phyloP scores from a whole-genome alignment of 2,329 filamentous ascomycete species.

The Exophiala lecanii-corni region DNA sequence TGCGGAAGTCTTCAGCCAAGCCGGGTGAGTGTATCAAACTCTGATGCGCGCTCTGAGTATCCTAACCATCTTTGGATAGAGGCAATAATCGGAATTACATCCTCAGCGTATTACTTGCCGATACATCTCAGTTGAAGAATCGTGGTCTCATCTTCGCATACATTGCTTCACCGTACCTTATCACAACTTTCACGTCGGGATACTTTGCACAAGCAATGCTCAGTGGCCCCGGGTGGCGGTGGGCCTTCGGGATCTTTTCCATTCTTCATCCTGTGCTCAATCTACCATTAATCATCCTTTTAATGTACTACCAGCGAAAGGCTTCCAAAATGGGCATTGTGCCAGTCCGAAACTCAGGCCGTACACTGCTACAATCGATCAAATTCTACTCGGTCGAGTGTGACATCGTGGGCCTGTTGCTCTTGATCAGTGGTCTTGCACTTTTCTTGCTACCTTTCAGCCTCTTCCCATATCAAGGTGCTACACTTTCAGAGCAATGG shows the following conservation, averaged over 20 bases:
- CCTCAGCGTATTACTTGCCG: constrained; percentile 28
- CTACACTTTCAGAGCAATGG: constrained; percentile 33
- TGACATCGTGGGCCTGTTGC: constrained; percentile 56
- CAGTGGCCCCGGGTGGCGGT: constrained; percentile 21
- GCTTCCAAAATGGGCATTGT: constrained; percentile 53
- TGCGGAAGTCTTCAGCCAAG: constrained; percentile 51
- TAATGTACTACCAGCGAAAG: constrained; percentile 57
- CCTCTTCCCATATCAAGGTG: constrained; percentile 40
- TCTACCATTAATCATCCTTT: constrained; percentile 39
- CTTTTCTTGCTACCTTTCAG: constrained; percentile 62
- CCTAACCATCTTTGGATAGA: constrained; percentile 32
- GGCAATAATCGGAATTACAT: constrained; percentile 24
- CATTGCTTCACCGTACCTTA: constrained; percentile 28
- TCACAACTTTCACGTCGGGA: constrained; percentile 18
- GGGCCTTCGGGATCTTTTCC: constrained; percentile 27
- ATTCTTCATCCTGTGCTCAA: constrained; percentile 18
- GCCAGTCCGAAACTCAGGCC: constrained; percentile 42
- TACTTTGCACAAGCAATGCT: constrained; percentile 20
- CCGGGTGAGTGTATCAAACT: constrained; percentile 52
- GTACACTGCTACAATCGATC: constrained; percentile 40
- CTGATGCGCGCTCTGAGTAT: constrained; percentile 57
- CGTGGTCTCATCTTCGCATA: constrained; percentile 18
- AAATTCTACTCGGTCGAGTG: constrained; percentile 54
- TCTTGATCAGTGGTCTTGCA: constrained; percentile 56
- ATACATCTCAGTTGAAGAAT: constrained; percentile 31